Base-by-base conservation (phyloP, 2,329 filamentous ascomycete genomes). In the Lasiodiplodia theobromae region DNA sequence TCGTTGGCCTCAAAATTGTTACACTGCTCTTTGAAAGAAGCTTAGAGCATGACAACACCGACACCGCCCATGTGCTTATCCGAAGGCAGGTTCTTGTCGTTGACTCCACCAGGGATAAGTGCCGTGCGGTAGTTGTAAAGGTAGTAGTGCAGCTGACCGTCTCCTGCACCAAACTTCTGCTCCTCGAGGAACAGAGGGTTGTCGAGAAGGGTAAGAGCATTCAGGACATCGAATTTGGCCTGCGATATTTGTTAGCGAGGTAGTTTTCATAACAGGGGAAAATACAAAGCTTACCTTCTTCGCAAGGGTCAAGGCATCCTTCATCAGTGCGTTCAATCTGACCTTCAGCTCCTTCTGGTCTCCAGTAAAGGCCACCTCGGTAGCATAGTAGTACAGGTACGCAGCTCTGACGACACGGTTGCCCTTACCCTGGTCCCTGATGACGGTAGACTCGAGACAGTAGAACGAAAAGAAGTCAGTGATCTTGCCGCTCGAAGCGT, bases 401-500 rank as follows among this genome's bases (percentile, higher is more conserved):
- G 96, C 96, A 3, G 95, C 96, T 72, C 91, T 91, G 75, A 99
- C 89, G 68, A 89, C 88, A 69, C 89, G 87, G 82, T 97, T 91
- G 78, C 92, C 92, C 56, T 88, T 83, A 16, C 40, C 47, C 31
- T 64, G 44, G 76, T 93, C 89, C 73, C 91, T 90, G 75, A 99
- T 96, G 69, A 97, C 92, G 1, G 93, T 96, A 18, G 94, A 97
- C 78, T 97, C 94, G 40, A 99, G 90, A 77, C 89, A 90, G 85
- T 98, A 99, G 83, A 98, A 99, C 47, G 94, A 97, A 82, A 97
- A 91, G 82, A 97, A 97, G 81, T 99, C 96, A 47, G 93, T 97
- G 76, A 99, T 92, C 74, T 93, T 93, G 71, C 92, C 87, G 63
- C 90, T 89, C 57, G 88, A 74, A 0, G 86, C 81, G 66, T 91